phyloP scores from a whole-genome alignment of 73 alveolate species.

The Urostyla sp. region DNA sequence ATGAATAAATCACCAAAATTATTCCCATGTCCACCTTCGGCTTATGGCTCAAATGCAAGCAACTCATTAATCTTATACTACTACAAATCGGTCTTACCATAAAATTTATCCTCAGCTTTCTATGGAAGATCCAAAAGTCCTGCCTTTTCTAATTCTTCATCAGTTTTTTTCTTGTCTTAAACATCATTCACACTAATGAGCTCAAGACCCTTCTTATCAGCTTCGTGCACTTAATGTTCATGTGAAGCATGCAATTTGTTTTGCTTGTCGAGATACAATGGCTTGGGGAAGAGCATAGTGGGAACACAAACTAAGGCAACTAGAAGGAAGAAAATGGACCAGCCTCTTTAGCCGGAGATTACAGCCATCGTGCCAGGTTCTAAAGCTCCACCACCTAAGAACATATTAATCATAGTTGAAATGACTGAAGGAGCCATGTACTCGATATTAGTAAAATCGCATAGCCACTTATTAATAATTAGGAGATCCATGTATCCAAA shows the following conservation, averaged over 20 bases:
- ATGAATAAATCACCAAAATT: constrained; percentile 91
- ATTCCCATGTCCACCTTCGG: constrained; percentile 69
- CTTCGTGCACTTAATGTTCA: constrained; percentile 62
- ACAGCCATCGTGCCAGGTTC: constrained; percentile 76
- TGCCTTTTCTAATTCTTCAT: too few relatives aligned
- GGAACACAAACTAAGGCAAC: constrained; percentile 81
- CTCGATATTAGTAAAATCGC: constrained; percentile 76
- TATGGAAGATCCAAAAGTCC: constrained; percentile 28
- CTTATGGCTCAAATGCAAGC: constrained; percentile 32
- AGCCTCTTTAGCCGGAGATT: constrained; percentile 60
- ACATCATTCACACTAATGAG: constrained; percentile 17
- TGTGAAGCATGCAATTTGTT: constrained; percentile 37
- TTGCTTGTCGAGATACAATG: constrained; percentile 69
- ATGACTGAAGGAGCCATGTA: constrained; percentile 89
- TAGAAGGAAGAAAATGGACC: constrained; percentile 56
- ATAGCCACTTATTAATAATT: constrained; percentile 92
- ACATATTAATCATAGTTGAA: constrained; percentile 94
- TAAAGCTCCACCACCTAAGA: constrained; percentile 80
- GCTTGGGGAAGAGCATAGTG: constrained; percentile 90
- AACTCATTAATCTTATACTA: constrained; percentile 26
- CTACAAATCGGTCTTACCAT: constrained; percentile 6
- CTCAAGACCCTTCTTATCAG: constrained; percentile 34
- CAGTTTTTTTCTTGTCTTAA: constrained; percentile 32
- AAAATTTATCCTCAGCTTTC: constrained; percentile 59
- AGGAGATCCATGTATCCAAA: constrained; percentile 96